Evolutionary conservation across 768 basidiomycete species (phyloP), one percentile per base, ranked within the genome.

Genomic region (Suillus americanus): DNA sequence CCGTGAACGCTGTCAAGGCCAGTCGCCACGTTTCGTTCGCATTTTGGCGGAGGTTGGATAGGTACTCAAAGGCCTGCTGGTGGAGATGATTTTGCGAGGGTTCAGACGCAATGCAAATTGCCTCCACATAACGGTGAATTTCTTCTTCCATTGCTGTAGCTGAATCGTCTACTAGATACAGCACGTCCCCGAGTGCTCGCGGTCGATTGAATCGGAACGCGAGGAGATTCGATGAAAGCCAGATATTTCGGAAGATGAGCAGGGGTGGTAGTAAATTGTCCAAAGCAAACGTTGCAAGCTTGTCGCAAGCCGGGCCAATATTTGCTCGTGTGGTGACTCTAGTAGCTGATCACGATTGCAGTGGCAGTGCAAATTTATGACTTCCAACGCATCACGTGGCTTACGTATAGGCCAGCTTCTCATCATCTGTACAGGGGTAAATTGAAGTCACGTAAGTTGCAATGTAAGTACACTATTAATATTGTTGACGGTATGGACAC

Each of bases 21-120:
- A 95, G 82, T 73, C 89, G 84, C 95, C 96, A 98, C 23, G 88
- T 86, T 67, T 85, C 84, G 66, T 82, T 81, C 16, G 89, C 83
- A 75, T 91, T 91, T 75, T 88, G 86, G 71, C 92, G 90, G 66
- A 97, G 82, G 63, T 83, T 85, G 35, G 86, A 83, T 38, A 98
- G 81, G 75, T 91, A 98, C 63, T 89, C 87, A 69, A 97, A 81
- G 40, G 96, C 96, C 75, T 96, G 90, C 64, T 89, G 90, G 77
- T 95, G 92, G 40, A 97, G 78, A 33, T 84, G 74, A 62, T 79
- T 81, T 75, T 89, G 90, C 16, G 82, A 79, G 62, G 89, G 90
- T 80, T 95, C 90, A 65, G 91, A 91, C 60, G 95, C 95, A 79
- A 97, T 90, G 73, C 85, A 80, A 77, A 96, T 94, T 56, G 95